Percentiles rank a stretch among this genome's conserved stretches.
These are phyloP conservation scores for Comarum palustre DNA, from an alignment of 306 rosid species.

Conservation along the genomic window DNA sequence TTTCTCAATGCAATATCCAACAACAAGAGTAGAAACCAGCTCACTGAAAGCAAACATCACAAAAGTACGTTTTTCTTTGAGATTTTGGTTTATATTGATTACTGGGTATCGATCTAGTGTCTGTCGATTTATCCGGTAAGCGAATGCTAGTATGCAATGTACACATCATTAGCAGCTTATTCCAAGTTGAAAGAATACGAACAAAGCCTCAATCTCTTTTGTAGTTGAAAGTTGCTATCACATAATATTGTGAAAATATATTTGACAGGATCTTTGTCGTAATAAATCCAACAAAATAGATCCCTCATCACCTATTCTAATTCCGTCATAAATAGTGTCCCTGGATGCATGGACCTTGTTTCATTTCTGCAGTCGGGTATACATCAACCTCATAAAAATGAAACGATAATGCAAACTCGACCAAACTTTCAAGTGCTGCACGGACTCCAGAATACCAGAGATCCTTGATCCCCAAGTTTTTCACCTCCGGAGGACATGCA, in stretches of 20 bases:
- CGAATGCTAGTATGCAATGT: background rate
- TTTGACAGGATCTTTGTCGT: background rate
- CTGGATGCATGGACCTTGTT: background rate
- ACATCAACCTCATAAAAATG: background rate
- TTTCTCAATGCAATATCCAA: too few relatives aligned
- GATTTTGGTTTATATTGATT: background rate
- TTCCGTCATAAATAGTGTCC: background rate
- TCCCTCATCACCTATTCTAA: background rate
- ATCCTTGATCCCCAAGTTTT: background rate
- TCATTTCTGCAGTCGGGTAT: background rate
- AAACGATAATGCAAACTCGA: background rate
- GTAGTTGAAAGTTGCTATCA: background rate
- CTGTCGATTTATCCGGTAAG: background rate
- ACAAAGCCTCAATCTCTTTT: background rate
- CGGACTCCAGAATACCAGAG: background rate
- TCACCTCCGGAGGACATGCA: background rate
- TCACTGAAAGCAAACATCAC: too few relatives aligned
- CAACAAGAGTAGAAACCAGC: too few relatives aligned
- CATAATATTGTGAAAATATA: slow-evolving; percentile 1
- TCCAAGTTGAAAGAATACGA: background rate
- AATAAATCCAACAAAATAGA: slow-evolving; percentile 5
- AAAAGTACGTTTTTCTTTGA: background rate
- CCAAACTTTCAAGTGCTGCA: background rate
- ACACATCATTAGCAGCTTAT: background rate
- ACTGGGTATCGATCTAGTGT: too few relatives aligned